Conservation (phyloP, 1,284 basidiomycete genomes). For the Schizophyllum commune region DNA sequence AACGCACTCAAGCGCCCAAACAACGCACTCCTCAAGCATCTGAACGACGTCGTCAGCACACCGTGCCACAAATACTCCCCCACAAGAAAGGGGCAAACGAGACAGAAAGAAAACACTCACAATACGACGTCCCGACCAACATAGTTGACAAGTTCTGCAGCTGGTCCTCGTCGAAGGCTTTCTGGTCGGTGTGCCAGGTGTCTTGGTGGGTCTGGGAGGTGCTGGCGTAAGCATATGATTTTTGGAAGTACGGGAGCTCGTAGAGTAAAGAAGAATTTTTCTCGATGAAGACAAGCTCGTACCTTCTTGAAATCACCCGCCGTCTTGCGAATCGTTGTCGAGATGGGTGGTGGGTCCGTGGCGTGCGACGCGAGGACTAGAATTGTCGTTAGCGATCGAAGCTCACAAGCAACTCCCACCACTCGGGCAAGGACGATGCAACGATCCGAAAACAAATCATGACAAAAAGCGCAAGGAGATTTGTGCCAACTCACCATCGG, state of each 20-base stretch:
- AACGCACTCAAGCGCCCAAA: too few species aligned
- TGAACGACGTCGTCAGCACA: too few species aligned
- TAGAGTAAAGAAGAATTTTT: conserved; percentile 6
- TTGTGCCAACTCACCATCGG: conserved; percentile 46
- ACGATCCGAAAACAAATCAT: too few species aligned
- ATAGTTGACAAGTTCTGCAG: conserved; percentile 82
- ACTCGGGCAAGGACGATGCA: too few species aligned
- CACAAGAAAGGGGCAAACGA: too few species aligned
- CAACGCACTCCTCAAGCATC: too few species aligned
- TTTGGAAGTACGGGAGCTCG: conserved; percentile 11
- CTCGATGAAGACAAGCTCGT: conserved; percentile 16
- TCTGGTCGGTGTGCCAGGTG: conserved; percentile 89
- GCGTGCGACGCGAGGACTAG: conserved; percentile 73
- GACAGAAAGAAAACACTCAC: conserved; percentile 40
- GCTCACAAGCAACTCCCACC: too few species aligned
- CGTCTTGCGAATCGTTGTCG: conserved; percentile 82
- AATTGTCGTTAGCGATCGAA: conserved; percentile 22
- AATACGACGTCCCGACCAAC: conserved; percentile 88
- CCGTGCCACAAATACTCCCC: too few species aligned
- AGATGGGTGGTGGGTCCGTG: conserved; percentile 88
- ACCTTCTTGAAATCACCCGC: conserved; percentile 89
- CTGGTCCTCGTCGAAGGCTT: conserved; percentile 87
- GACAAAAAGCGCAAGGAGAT: too few species aligned
- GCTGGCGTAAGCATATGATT: too few species aligned
- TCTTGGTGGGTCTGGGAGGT: conserved; percentile 75